A percentile compares a stretch with the other conserved stretches of the same genome.
Conservation (phyloP, 805 yeast genomes). For the Vanderwaltozyma yarrowii region DNA sequence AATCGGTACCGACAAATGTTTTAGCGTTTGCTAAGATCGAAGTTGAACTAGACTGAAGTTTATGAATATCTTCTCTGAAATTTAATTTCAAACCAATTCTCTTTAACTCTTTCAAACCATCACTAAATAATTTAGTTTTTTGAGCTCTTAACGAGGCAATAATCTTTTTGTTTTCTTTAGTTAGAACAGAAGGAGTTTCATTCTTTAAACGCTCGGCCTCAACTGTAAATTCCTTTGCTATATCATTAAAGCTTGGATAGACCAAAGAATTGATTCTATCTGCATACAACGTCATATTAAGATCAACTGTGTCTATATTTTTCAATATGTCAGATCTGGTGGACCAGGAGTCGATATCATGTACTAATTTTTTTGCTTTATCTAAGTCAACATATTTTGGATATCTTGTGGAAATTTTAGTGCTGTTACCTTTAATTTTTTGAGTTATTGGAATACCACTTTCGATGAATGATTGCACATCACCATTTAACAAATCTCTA, state of each 20-base stretch:
- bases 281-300: conserved; percentile 45
- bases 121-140: conserved; percentile 69
- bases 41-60: conserved; percentile 52
- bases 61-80: conserved; percentile 55
- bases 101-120: conserved; percentile 61
- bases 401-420: conserved; percentile 2
- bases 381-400: conserved; percentile 2
- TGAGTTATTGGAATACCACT: conserved; percentile 35
- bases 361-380: conserved; percentile 21
- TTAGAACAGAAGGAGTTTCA: conserved; percentile 66
- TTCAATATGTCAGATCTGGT: conserved; percentile 48
- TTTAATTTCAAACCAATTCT: conserved; percentile 66
- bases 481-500: conserved; percentile 46
- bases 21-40: conserved; percentile 46
- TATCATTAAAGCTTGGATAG: conserved; percentile 41
- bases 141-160: conserved; percentile 69
- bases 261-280: conserved; percentile 24
- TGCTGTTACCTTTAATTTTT: conserved; percentile 3
- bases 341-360: conserved; percentile 37
- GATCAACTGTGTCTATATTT: conserved; percentile 40
- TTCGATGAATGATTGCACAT: conserved; percentile 49
- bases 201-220: conserved; percentile 54
- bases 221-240: conserved; percentile 42
- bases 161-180: conserved; percentile 64
- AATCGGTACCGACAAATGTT: conserved; percentile 32